phyloP scores from a whole-genome alignment of 2,329 filamentous ascomycete genomes.

The Alternaria sp. region DNA sequence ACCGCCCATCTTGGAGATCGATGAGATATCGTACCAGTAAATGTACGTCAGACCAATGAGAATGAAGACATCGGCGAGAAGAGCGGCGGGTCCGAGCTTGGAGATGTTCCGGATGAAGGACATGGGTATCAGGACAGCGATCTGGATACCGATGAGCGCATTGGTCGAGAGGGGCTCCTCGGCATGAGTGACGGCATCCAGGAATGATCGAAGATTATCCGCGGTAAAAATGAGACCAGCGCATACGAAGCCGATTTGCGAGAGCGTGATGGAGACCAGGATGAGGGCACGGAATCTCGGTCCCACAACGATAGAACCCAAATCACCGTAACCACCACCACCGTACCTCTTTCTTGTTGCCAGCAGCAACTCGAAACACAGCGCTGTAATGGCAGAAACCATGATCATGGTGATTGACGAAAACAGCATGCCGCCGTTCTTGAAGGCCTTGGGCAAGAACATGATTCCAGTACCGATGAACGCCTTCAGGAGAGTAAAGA shows the following conservation, averaged over 20 bases:
- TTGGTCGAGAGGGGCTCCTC: conserved; percentile 60
- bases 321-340: conserved; percentile 76
- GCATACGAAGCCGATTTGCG: conserved; percentile 79
- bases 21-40: conserved; percentile 71
- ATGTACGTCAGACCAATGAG: conserved; percentile 74
- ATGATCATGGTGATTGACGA: conserved; percentile 71
- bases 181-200: conserved; percentile 65
- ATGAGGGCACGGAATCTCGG: conserved; percentile 69
- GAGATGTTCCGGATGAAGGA: conserved; percentile 76
- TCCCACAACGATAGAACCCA: conserved; percentile 66
- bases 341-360: conserved; percentile 69
- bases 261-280: conserved; percentile 72
- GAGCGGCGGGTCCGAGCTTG: conserved; percentile 71
- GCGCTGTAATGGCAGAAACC: conserved; percentile 70
- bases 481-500: conserved; percentile 79
- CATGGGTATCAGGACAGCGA: conserved; percentile 69
- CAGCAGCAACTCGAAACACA: conserved; percentile 75
- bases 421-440: conserved; percentile 78
- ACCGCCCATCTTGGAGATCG: conserved; percentile 61
- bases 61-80: conserved; percentile 76
- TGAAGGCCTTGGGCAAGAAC: conserved; percentile 80
- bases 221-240: conserved; percentile 79
- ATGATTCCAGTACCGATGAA: conserved; percentile 83
- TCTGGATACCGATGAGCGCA: conserved; percentile 69
- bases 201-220: conserved; percentile 73